Evolutionary conservation across 495 filamentous ascomycete species (phyloP).

Genomic region (Penicillium dipodomyicola): DNA sequence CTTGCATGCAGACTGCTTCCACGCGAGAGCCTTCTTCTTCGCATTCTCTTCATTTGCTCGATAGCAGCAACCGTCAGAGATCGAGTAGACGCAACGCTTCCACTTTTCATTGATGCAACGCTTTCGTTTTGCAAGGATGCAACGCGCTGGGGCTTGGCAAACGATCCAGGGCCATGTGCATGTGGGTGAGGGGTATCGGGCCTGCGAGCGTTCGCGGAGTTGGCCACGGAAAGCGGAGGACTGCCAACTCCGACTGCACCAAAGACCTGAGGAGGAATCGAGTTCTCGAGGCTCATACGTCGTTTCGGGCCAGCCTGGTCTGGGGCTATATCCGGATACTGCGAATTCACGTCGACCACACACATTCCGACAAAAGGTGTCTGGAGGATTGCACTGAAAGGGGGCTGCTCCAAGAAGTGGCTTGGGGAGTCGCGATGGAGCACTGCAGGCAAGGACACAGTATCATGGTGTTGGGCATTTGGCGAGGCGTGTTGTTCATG

Average conservation of each 20-base stretch:
- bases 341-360: conserved; percentile 8
- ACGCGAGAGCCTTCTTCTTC: conserved; percentile 1
- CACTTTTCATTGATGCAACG: conserved; percentile 5
- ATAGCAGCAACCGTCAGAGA: conserved; percentile 17
- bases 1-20: conserved; percentile 2
- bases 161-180: not conserved
- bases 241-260: not conserved
- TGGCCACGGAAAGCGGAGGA: conserved; percentile 2
- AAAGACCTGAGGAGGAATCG: not conserved
- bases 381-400: conserved; percentile 17
- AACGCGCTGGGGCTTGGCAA: not conserved
- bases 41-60: conserved; percentile 3
- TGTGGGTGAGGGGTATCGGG: not conserved
- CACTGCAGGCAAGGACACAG: not conserved
- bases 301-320: not conserved
- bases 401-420: conserved; percentile 15
- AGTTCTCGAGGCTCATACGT: conserved; percentile 5
- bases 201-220: not conserved
- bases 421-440: not conserved
- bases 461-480: not conserved
- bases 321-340: not conserved
- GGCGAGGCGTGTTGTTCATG: conserved; percentile 2
- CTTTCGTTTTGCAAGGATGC: not conserved
- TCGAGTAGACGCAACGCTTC: conserved; percentile 5
- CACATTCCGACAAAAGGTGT: conserved; percentile 26